These are phyloP conservation scores for Dioscorea zingiberensis DNA, from an alignment of 106 monocot species.

Conservation along the genomic window DNA sequence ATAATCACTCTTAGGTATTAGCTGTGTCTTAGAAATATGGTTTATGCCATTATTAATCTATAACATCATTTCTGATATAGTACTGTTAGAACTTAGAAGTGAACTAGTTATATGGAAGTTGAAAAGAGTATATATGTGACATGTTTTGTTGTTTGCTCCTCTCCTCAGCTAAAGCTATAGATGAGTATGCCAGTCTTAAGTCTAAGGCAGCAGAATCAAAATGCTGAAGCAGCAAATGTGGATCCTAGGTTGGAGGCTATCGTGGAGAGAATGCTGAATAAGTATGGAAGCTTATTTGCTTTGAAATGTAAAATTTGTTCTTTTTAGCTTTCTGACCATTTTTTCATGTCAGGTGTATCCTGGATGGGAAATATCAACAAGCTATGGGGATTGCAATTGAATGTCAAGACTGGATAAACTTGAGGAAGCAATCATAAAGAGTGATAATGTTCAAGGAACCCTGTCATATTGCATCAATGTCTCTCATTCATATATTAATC, in stretches of 20 bases:
- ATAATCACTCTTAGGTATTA: too few species aligned
- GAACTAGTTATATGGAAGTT: too few species aligned
- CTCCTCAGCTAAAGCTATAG: slow-evolving; percentile 91
- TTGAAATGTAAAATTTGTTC: too few species aligned
- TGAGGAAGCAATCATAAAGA: slow-evolving; percentile 73
- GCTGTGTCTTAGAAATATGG: too few species aligned
- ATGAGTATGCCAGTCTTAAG: slow-evolving; percentile 92
- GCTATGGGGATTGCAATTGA: slow-evolving; percentile 99
- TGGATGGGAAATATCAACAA: slow-evolving; percentile 94
- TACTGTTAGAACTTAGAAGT: too few species aligned
- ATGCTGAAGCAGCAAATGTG: slow-evolving; percentile 30
- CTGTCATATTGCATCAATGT: slow-evolving; percentile 97
- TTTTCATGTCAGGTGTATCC: slow-evolving; percentile 61
- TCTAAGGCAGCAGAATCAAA: slow-evolving; percentile 47
- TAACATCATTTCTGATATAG: too few species aligned
- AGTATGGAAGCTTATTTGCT: slow-evolving; percentile 45
- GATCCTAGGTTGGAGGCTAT: slow-evolving; percentile 95
- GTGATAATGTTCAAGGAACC: slow-evolving; percentile 74
- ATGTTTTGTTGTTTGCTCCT: too few species aligned
- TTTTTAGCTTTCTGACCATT: too few species aligned
- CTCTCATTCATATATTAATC: slow-evolving; percentile 86
- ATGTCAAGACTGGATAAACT: slow-evolving; percentile 94
- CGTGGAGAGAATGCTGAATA: slow-evolving; percentile 96
- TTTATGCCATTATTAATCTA: too few species aligned
- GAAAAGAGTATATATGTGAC: too few species aligned